Conservation (phyloP, 768 basidiomycete genomes). For the Mycena latifolia region DNA sequence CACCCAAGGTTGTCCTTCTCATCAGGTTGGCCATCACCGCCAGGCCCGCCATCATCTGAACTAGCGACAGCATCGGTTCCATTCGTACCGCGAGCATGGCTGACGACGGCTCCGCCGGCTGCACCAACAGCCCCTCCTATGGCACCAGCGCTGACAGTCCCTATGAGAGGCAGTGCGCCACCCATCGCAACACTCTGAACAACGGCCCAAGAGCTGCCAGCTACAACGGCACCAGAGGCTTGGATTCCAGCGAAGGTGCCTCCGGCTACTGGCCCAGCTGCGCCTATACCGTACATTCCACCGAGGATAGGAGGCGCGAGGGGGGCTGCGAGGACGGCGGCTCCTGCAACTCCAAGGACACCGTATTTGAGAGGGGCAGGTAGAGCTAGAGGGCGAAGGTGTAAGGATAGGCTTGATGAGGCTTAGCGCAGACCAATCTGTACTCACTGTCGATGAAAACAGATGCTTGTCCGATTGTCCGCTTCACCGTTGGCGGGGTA, state of each 20-base stretch:
- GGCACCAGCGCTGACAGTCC: constrained; percentile 23
- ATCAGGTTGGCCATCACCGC: constrained; percentile 13
- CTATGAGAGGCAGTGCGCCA: constrained; percentile 17
- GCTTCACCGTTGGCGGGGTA: constrained; percentile 19
- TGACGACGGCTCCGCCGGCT: constrained; percentile 12
- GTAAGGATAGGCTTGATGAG: constrained; percentile 15
- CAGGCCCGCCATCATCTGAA: constrained; percentile 14
- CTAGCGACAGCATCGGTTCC: constrained; percentile 12
- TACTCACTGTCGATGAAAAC: constrained; percentile 21
- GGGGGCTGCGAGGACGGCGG: constrained; percentile 19
- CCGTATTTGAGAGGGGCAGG: constrained; percentile 20
- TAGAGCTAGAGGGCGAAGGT: constrained; percentile 15
- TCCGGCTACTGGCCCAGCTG: constrained; percentile 22
- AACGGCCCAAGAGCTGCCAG: constrained; percentile 22
- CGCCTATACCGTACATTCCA: constrained; percentile 19
- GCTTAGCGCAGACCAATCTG: constrained; percentile 11
- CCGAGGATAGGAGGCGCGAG: constrained; percentile 17
- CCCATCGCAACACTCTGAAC: constrained; percentile 24
- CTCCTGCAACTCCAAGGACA: constrained; percentile 17
- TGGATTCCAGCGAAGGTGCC: constrained; percentile 17
- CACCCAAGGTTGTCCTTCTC: constrained; percentile 14
- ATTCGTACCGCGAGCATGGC: constrained; percentile 17
- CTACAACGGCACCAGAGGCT: constrained; percentile 19
- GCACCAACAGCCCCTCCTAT: constrained; percentile 21
- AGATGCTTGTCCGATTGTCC: constrained; percentile 18